These are phyloP conservation scores for Coemansia furcata DNA, from an alignment of 192 early-diverging fungal genomes.

Conservation along the genomic window DNA sequence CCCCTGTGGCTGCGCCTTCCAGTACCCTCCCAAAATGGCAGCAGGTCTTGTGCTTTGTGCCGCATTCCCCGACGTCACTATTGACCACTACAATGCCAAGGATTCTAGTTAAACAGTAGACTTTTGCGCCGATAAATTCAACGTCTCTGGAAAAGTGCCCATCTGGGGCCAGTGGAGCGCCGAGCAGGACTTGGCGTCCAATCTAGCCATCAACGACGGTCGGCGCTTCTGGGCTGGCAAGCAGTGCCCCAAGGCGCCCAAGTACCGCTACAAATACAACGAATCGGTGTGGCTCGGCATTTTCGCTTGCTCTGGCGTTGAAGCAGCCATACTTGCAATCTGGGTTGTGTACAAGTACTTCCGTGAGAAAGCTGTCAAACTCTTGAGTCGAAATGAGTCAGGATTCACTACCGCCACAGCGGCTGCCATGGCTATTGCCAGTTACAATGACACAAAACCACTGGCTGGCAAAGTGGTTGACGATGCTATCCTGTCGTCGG, in stretches of 20 bases:
- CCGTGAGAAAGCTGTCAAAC: slow-evolving; percentile 15
- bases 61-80: slow-evolving; percentile 38
- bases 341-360: slow-evolving; percentile 52
- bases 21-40: slow-evolving; percentile 25
- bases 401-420: slow-evolving; percentile 26
- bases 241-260: slow-evolving; percentile 36
- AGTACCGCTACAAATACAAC: slow-evolving; percentile 34
- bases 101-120: slow-evolving; percentile 21
- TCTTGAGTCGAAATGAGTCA: slow-evolving; percentile 19
- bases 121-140: slow-evolving; percentile 36
- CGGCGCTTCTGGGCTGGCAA: slow-evolving; percentile 48
- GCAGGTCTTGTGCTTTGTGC: slow-evolving; percentile 34
- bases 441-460: slow-evolving; percentile 21
- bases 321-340: slow-evolving; percentile 33
- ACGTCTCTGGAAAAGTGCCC: slow-evolving; percentile 18
- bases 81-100: slow-evolving; percentile 33
- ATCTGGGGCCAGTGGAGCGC: slow-evolving; percentile 36
- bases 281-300: slow-evolving; percentile 50
- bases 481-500: neutral
- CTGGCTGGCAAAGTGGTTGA: neutral
- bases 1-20: slow-evolving; percentile 46
- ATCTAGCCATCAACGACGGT: slow-evolving; percentile 11
- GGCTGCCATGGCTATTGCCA: neutral
- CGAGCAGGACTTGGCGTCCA: slow-evolving; percentile 7
- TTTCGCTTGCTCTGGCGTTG: slow-evolving; percentile 35